Base-by-base conservation (phyloP, 2,329 filamentous ascomycete species). In the Pochonia chlamydosporia region DNA sequence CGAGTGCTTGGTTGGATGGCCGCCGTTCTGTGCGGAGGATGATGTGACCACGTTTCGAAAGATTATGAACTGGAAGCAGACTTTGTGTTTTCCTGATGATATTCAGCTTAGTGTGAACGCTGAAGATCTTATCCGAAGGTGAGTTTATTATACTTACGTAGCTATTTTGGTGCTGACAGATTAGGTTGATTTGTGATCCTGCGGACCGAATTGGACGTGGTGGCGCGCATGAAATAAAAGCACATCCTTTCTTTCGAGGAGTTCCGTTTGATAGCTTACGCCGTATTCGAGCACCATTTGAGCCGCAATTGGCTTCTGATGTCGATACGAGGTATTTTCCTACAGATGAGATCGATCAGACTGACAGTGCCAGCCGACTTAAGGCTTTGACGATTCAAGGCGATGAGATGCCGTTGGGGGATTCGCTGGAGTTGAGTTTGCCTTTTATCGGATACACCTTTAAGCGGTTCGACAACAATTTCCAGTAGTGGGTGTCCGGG, bases 281-380 rank as follows among this genome's bases (percentile, higher is more conserved):
- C 54, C 84, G 86, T 51, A 96, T 97, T 62, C 86, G 91, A 33
- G 93, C 93, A 49, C 93, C 93, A 1, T 97, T 99, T 64, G 92
- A 97, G 72, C 93, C 93, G 2, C 89, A 90, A 62, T 75, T 99
- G 54, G 86, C 87, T 51, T 95, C 89, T 52, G 92, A 92, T 66
- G 87, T 96, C 58, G 93, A 99, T 64, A 96, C 93, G 18, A 91
- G 91, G 41, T 97, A 99, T 75, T 99, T 99, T 82, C 93, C 93
- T 8, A 96, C 90, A 44, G 92, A 97, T 63, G 93, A 99, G 68
- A 96, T 99, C 62, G 90, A 95, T 59, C 92, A 96, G 73, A 92
- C 89, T 47, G 91, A 96, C 66, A 95, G 89, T 55, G 89, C 87
- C 46, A 92, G 89, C 24, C 78, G 88, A 55, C 79, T 95, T 60